Percentiles rank a stretch among this genome's conserved stretches.
Conservation (phyloP, 208 protist species). For the Leishmania turanica region DNA sequence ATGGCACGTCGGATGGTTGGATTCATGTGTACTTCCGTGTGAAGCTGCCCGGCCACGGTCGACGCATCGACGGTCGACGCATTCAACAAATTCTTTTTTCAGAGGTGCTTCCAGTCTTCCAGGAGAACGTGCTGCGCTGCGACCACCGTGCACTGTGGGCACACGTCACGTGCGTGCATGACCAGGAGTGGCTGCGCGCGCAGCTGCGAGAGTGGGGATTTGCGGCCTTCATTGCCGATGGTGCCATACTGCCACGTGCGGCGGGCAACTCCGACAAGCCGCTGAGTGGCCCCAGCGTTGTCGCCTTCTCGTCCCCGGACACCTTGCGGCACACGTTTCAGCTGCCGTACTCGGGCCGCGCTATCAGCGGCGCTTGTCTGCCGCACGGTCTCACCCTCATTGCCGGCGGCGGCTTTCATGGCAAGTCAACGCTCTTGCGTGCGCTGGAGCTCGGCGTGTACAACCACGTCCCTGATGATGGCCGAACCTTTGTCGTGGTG, state of each 20-base stretch:
- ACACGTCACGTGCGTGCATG: conserved; percentile 83
- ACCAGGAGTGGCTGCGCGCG: conserved; percentile 89
- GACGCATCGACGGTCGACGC: conserved; percentile 71
- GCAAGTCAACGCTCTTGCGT: conserved; percentile 94
- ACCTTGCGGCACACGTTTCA: conserved; percentile 62
- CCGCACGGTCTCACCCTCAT: conserved; percentile 94
- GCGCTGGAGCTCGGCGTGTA: conserved; percentile 94
- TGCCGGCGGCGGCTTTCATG: conserved; percentile 95
- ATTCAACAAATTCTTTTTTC: conserved; percentile 48
- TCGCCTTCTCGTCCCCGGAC: conserved; percentile 78
- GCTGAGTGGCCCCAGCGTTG: conserved; percentile 49
- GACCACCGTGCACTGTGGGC: conserved; percentile 32
- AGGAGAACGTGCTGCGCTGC: conserved; percentile 33
- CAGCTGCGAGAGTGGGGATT: conserved; percentile 48
- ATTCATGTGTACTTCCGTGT: conserved; percentile 82
- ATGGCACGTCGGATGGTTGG: not conserved
- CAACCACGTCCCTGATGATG: conserved; percentile 94
- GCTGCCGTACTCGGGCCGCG: conserved; percentile 64
- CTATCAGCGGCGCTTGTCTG: conserved; percentile 90
- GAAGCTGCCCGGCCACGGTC: conserved; percentile 87
- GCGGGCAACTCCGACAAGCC: conserved; percentile 85
- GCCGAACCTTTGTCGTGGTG: conserved; percentile 88
- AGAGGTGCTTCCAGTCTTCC: conserved; percentile 41
- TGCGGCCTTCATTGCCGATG: conserved; percentile 92
- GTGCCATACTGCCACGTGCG: conserved; percentile 89